Percentiles rank a stretch among this genome's conserved stretches.
Conservation (phyloP, 176 grass and related monocot genomes). For the Puya raimondii region DNA sequence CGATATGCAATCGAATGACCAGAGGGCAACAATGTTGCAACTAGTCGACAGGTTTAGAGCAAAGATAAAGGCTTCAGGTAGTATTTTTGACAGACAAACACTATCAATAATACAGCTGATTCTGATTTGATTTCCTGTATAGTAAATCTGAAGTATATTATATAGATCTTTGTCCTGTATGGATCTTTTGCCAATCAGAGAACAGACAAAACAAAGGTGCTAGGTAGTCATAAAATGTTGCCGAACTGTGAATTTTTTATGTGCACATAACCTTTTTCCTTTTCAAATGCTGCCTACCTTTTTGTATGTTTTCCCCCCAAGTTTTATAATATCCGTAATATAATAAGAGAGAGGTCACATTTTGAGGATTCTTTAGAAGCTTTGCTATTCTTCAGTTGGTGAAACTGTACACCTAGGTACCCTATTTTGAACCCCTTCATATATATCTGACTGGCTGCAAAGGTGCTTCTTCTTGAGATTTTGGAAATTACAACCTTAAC, state of each 20-base stretch:
- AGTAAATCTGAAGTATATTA: background rate
- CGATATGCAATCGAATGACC: constrained; percentile 53
- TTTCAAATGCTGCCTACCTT: background rate
- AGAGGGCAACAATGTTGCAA: constrained; percentile 84
- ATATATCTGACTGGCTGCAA: no score
- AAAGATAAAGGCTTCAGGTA: constrained; percentile 65
- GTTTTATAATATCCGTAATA: no score
- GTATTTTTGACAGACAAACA: constrained; percentile 1
- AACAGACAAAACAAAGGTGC: background rate
- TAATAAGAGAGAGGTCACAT: no score
- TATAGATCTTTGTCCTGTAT: background rate
- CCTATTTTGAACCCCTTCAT: no score
- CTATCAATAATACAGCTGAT: background rate
- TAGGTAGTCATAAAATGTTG: background rate
- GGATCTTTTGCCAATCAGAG: background rate
- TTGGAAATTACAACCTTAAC: no score
- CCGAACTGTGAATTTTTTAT: background rate
- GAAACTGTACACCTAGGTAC: no score
- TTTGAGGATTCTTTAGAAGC: no score
- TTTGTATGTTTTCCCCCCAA: background rate
- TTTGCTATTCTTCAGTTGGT: no score
- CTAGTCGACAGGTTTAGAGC: constrained; percentile 66
- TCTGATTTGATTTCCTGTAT: background rate
- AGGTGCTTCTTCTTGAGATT: no score
- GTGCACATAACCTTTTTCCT: background rate